phyloP scores from a whole-genome alignment of 345 rosid species.

The Abelmoschus esculentus region DNA sequence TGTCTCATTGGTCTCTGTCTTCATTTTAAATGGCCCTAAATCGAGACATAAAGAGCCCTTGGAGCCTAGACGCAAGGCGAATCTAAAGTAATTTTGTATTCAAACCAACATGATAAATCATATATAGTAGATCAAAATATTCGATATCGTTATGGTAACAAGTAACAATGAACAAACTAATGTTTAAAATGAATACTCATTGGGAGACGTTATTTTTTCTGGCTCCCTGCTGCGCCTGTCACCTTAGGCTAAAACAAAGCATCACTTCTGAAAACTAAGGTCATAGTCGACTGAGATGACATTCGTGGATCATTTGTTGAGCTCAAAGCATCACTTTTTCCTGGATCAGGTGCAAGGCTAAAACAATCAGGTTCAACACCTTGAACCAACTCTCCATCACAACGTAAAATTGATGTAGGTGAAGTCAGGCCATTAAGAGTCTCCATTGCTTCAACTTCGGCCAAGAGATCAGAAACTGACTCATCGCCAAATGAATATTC shows the following conservation, averaged over 20 bases:
- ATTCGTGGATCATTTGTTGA: slow-evolving; percentile 54
- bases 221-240: no score
- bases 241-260: no score
- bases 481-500: slow-evolving; percentile 70
- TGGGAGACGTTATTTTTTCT: no score
- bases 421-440: slow-evolving; percentile 66
- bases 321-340: slow-evolving; percentile 68
- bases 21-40: no score
- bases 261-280: background rate
- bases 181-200: no score
- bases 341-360: slow-evolving; percentile 52
- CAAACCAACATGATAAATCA: no score
- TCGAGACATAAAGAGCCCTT: no score
- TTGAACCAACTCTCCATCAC: slow-evolving; percentile 38
- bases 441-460: slow-evolving; percentile 99
- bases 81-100: no score
- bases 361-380: slow-evolving; percentile 71
- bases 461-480: slow-evolving; percentile 95
- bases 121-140: no score
- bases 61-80: no score
- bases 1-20: background rate
- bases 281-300: slow-evolving; percentile 31
- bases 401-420: slow-evolving; percentile 57
- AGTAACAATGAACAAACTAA: no score
- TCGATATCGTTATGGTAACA: no score